Evolutionary conservation across 2,329 filamentous ascomycete species (phyloP), one percentile per base, ranked within the genome.

Genomic region (Raffaelea albimanens): DNA sequence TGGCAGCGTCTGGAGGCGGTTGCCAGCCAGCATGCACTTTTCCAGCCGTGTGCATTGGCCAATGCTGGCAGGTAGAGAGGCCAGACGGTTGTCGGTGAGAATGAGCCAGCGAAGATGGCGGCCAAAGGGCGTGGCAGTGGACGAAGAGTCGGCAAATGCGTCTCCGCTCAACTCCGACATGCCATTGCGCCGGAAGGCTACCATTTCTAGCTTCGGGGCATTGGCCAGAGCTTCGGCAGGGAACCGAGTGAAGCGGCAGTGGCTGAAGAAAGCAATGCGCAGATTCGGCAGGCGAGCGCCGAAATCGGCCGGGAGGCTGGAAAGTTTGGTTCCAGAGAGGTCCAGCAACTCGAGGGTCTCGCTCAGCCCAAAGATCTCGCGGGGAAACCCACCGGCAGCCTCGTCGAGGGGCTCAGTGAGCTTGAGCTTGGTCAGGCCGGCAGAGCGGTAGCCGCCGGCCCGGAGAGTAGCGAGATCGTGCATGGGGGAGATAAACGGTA

Each of bases 21-120:
- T 73, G 14, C 69, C 70, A 1, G 70, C 64, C n/a, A 74, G 56
- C 67, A 72, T 69, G 53, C 70, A 72, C 56, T 72, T 71, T 52
- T 73, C 65, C 4, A 74, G 59, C 11, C 62, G 61, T 18, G 52
- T 51, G 49, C 70, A 74, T 19, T 57, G 56, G 10, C 69, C 68
- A 43, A 73, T 68, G 55, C 62, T 68, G 18, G 52, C 53, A 1
- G 70, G 69, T 8, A 75, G 56, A 8, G 51, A 46, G 3, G 51
- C 49, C 38, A 74, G 63, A 36, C 55, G 50, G 56, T 74, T 74
- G 53, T 69, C 64, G 18, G 70, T 73, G 13, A 75, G 58, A 45
- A 73, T 71, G 36, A 74, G 58, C 67, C 68, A 72, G n/a, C 68
- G 61, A 18, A 74, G 59, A 10, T 57, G 63, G 8, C 61, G 60